A percentile compares a stretch with the other conserved stretches of the same genome.
phyloP scores from a whole-genome alignment of 2,329 filamentous ascomycete species.

The Pseudopithomyces maydicus region DNA sequence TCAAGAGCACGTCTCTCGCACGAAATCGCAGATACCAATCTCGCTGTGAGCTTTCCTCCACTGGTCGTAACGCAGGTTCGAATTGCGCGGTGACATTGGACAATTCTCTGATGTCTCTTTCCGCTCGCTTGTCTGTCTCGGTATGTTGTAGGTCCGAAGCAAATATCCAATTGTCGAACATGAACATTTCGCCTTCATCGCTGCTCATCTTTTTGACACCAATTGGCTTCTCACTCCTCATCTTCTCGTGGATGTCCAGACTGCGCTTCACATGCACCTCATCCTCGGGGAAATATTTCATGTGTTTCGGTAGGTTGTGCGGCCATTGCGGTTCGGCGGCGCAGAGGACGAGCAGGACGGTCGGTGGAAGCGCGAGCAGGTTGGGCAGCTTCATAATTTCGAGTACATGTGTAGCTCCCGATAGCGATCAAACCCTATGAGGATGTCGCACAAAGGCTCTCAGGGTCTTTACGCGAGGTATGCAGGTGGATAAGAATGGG shows the following conservation, averaged over 20 bases:
- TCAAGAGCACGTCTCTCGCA: constrained; percentile 47
- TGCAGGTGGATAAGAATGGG: constrained; percentile 21
- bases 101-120: constrained; percentile 12
- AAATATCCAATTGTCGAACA: constrained; percentile 67
- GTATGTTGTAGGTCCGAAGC: constrained; percentile 27
- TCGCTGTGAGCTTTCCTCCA: constrained; percentile 39
- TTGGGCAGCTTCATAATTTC: constrained; percentile 29
- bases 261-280: constrained; percentile 49
- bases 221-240: constrained; percentile 55
- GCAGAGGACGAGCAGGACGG: constrained; percentile 33
- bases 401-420: background rate
- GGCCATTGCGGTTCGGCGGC: constrained; percentile 49
- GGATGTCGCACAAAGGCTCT: background rate
- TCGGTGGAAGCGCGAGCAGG: constrained; percentile 37
- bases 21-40: constrained; percentile 44
- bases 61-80: constrained; percentile 32
- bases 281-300: constrained; percentile 56
- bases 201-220: constrained; percentile 74
- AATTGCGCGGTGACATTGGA: constrained; percentile 28
- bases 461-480: constrained; percentile 9
- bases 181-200: constrained; percentile 75
- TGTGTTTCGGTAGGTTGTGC: constrained; percentile 51
- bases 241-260: constrained; percentile 46
- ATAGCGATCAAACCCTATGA: background rate
- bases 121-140: constrained; percentile 4